A percentile compares a stretch with the other conserved stretches of the same genome.
phyloP scores from a whole-genome alignment of 2,329 filamentous ascomycete genomes.

The Cadophora sp. region DNA sequence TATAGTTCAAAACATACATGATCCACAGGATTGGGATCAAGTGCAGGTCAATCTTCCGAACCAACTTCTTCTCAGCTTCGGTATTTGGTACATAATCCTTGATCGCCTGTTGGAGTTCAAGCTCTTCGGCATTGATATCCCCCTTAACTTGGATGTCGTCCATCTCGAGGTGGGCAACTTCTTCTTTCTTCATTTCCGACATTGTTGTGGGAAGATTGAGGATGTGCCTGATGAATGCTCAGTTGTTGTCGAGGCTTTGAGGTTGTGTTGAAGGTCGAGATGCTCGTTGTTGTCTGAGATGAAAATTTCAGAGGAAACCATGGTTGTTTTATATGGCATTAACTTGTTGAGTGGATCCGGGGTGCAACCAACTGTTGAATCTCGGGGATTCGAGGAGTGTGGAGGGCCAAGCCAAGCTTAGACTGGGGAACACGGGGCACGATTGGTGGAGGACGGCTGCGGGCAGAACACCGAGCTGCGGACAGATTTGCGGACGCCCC shows the following conservation, averaged over 20 bases:
- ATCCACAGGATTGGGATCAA: slow-evolving; percentile 59
- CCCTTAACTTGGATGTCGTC: slow-evolving; percentile 24
- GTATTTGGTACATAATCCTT: slow-evolving; percentile 42
- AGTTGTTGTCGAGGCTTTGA: neutral
- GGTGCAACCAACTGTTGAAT: slow-evolving; percentile 9
- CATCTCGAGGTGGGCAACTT: slow-evolving; percentile 30
- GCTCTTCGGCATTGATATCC: slow-evolving; percentile 26
- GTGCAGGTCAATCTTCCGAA: slow-evolving; percentile 60
- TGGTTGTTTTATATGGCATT: slow-evolving; percentile 14
- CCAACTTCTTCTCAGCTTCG: slow-evolving; percentile 43
- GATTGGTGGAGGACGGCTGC: neutral
- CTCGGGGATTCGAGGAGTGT: slow-evolving; percentile 13
- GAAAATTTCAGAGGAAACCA: neutral
- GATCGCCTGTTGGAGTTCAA: slow-evolving; percentile 38
- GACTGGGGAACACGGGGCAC: slow-evolving; percentile 9
- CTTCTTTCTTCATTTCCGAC: slow-evolving; percentile 19
- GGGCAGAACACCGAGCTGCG: slow-evolving; percentile 14
- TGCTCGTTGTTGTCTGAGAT: neutral
- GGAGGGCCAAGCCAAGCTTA: slow-evolving; percentile 6
- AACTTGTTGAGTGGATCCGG: slow-evolving; percentile 14
- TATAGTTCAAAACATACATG: slow-evolving; percentile 63
- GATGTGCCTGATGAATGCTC: neutral
- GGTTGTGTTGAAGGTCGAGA: neutral
- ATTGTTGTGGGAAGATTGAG: neutral
- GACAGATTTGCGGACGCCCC: slow-evolving; percentile 7